These are phyloP conservation scores for Flaveria robusta DNA, from an alignment of 129 eudicot genomes.

Conservation along the genomic window DNA sequence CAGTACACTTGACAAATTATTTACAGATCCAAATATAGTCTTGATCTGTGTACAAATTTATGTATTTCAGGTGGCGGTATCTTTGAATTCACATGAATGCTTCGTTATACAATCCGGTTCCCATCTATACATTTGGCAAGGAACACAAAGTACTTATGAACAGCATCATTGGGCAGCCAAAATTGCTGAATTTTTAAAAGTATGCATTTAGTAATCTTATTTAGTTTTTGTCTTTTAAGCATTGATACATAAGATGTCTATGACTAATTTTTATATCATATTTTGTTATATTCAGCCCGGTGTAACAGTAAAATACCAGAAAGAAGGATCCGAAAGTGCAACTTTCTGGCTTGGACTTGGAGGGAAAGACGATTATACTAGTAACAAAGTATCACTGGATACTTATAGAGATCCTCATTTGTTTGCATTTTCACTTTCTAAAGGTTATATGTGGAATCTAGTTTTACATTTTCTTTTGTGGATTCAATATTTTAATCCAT, in stretches of 20 bases:
- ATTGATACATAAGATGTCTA: not conserved
- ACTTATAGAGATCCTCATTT: conserved; percentile 84
- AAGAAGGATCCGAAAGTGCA: conserved; percentile 98
- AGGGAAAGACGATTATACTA: conserved; percentile 76
- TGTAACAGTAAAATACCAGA: conserved; percentile 61
- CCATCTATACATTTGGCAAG: conserved; percentile 86
- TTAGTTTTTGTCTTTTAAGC: not conserved
- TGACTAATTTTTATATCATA: not conserved
- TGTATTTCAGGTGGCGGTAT: conserved; percentile 59
- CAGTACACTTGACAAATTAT: not conserved
- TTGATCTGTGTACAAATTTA: not conserved
- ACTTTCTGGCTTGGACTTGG: conserved; percentile 92
- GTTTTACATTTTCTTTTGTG: not conserved
- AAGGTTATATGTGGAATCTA: conserved; percentile 41
- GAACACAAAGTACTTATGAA: conserved; percentile 75
- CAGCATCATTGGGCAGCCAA: conserved; percentile 81
- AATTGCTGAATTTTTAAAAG: conserved; percentile 91
- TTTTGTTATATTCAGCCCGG: conserved; percentile 63
- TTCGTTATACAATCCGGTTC: conserved; percentile 83
- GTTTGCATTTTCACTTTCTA: conserved; percentile 58
- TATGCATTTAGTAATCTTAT: conserved; percentile 26
- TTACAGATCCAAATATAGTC: not conserved
- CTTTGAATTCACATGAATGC: conserved; percentile 76
- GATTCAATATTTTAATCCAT: not conserved
- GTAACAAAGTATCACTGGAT: conserved; percentile 61